Base-by-base conservation (phyloP, 139 green algal species). In the Closterium sp. region DNA sequence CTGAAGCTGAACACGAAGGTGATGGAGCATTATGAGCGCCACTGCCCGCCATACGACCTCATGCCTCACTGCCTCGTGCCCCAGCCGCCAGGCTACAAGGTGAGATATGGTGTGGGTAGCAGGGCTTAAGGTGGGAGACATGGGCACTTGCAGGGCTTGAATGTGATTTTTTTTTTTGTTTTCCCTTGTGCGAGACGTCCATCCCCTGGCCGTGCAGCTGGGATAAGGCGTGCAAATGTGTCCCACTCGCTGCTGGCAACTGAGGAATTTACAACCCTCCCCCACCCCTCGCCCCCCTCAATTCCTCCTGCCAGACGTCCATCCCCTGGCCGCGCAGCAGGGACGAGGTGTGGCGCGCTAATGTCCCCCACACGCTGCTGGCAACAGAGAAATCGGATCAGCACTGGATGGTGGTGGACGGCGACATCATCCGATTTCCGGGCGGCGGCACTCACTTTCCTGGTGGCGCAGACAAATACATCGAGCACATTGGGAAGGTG, bases 341-440 rank as follows among this genome's bases (percentile, higher is more conserved):
- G 27, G 89, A 92, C 70, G 34, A 92, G 70, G 89, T 92, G 85
- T 92, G 89, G 89, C 27, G 28, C 17, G 13, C 89, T 0, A 92
- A 92, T 24, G 89, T 92, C 70, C 89, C 89, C 29, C 89, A 92
- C 89, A 30, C 34, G 70, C 31, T 70, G 73, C 85, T 92, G 70
- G 89, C 89, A 7, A n/a, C 21, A 0, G 70, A 91, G 70, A 92
- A 92, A 24, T 70, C 31, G 31, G 89, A 92, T 84, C 89, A 92
- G 89, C n/a, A 89, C 70, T 92, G 89, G 89, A 92, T 92, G 89
- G 89, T 89, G 70, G 89, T 92, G 70, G 89, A 92, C 30, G 89
- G 89, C 62, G 89, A 92, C 0, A 89, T n/a, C 9, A 70, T 92
- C 22, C 34, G 32, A 31, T 92, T 92, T 24, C 89, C 89, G 24